Evolutionary conservation across 2,329 filamentous ascomycete species (phyloP).

Genomic region (Epichloe gansuensis): DNA sequence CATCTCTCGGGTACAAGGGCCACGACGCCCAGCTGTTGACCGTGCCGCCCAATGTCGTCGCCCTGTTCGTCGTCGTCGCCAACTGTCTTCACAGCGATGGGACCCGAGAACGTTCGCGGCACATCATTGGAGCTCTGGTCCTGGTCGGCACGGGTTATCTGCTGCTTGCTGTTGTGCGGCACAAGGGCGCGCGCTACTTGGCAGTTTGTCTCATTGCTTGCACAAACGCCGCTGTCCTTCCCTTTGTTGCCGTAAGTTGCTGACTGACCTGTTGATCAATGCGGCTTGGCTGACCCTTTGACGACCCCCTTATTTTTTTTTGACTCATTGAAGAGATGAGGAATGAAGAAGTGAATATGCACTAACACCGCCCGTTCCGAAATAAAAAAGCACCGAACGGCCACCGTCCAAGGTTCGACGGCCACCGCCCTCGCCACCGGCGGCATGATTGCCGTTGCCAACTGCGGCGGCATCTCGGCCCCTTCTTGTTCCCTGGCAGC

Average conservation of each 20-base stretch:
- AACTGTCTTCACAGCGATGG: conserved; percentile 20
- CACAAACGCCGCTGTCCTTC: conserved; percentile 20
- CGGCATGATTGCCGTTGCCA: no score
- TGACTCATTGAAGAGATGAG: no score
- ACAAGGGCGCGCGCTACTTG: conserved; percentile 20
- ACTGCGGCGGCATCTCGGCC: no score
- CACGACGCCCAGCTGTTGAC: conserved; percentile 23
- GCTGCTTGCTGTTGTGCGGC: conserved; percentile 17
- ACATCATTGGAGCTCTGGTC: conserved; percentile 16
- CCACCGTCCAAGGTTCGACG: no score
- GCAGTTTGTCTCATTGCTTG: conserved; percentile 22
- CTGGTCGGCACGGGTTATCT: conserved; percentile 19
- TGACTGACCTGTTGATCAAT: no score
- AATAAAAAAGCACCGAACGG: no score
- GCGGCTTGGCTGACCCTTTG: no score
- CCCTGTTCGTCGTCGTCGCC: conserved; percentile 21
- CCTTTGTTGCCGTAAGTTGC: no score
- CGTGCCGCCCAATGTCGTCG: conserved; percentile 25
- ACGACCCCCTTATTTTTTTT: no score
- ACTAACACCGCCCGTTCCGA: no score
- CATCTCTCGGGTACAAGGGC: conserved; percentile 21
- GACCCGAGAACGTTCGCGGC: conserved; percentile 20
- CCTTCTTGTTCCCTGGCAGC: conserved; percentile 20
- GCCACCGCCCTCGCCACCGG: no score
- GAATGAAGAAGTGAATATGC: no score